Evolutionary conservation across 768 basidiomycete genomes (phyloP).

Genomic region (Gloeophyllum trabeum): DNA sequence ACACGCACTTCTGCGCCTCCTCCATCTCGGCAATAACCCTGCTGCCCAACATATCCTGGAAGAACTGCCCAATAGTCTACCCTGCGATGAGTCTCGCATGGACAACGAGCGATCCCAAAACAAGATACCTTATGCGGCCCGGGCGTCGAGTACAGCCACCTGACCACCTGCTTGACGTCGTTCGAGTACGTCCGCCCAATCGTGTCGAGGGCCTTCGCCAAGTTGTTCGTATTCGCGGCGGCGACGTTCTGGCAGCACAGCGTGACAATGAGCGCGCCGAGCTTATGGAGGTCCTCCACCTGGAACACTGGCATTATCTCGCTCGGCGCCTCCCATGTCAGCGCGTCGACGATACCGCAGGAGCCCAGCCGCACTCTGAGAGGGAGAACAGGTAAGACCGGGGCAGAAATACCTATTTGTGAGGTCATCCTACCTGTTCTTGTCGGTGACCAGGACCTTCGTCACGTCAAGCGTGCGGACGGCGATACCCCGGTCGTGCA

Average conservation of each 20-base stretch:
- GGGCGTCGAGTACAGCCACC: conserved; percentile 71
- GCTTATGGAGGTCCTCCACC: conserved; percentile 83
- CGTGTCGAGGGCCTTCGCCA: conserved; percentile 63
- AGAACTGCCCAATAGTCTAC: conserved; percentile 68
- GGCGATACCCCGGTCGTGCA: conserved; percentile 74
- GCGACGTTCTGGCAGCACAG: conserved; percentile 62
- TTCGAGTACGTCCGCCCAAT: conserved; percentile 65
- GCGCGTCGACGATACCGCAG: conserved; percentile 79
- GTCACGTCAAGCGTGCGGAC: conserved; percentile 76
- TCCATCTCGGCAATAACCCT: conserved; percentile 73
- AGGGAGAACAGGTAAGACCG: conserved; percentile 1
- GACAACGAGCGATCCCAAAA: background rate
- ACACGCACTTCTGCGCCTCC: conserved; percentile 62
- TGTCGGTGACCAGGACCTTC: conserved; percentile 81
- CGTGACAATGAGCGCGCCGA: conserved; percentile 75
- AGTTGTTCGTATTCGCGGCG: conserved; percentile 47
- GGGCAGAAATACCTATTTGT: background rate
- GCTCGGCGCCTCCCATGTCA: conserved; percentile 62
- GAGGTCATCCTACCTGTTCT: conserved; percentile 56
- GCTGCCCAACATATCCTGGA: conserved; percentile 71
- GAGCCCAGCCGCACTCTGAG: conserved; percentile 74
- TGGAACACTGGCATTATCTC: conserved; percentile 49
- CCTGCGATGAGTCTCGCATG: background rate
- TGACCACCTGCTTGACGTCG: conserved; percentile 71
- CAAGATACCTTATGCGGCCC: conserved; percentile 44